phyloP scores from a whole-genome alignment of 169 alveolate species.

The Plasmodium billcollinsi region DNA sequence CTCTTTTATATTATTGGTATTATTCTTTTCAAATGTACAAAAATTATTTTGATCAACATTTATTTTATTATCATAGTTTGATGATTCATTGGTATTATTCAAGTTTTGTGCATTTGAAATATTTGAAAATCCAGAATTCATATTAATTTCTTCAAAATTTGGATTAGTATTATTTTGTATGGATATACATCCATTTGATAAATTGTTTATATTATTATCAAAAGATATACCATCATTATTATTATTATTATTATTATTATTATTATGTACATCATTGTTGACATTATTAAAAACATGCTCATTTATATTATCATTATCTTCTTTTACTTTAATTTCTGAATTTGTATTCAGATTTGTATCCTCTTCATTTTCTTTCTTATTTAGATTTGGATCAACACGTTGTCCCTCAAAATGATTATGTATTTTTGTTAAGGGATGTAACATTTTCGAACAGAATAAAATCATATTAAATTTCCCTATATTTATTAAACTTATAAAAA shows the following conservation, averaged over 20 bases:
- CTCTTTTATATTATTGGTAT: slow-evolving; percentile 7
- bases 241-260: neutral
- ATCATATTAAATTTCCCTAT: slow-evolving; percentile 58
- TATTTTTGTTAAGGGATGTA: slow-evolving; percentile 64
- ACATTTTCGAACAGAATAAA: slow-evolving; percentile 51
- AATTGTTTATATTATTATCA: neutral
- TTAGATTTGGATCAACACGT: neutral
- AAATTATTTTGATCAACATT: neutral
- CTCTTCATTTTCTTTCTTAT: neutral
- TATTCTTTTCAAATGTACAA: neutral
- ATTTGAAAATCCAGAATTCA: neutral
- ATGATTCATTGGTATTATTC: neutral
- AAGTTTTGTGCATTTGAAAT: neutral
- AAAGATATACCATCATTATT: neutral
- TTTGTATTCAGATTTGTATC: neutral
- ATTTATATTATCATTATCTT: neutral
- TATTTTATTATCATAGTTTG: neutral
- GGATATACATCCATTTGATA: no score
- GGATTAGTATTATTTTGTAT: neutral
- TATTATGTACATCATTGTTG: neutral
- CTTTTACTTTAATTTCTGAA: neutral
- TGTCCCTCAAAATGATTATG: slow-evolving; percentile 13
- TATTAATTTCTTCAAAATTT: neutral
- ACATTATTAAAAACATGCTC: neutral
- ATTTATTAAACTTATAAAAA: slow-evolving; percentile 42